Evolutionary conservation across 768 basidiomycete species (phyloP).

Genomic region (Stropharia rugosoannulata): DNA sequence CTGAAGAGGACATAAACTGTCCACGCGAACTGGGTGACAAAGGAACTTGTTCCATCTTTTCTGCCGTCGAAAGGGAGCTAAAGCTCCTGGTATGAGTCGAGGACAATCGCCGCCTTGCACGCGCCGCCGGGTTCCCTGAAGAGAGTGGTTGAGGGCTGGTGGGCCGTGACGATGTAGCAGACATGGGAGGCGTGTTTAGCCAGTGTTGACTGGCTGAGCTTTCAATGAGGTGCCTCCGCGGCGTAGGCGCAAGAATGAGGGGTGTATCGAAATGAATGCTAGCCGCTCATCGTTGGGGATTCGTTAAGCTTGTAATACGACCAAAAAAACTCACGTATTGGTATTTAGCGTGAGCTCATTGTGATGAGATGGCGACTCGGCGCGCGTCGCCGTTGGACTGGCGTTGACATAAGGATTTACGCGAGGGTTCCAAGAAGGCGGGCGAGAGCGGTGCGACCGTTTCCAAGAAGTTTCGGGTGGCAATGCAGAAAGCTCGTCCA

Average conservation of each 20-base stretch:
- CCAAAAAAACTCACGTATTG: conserved; percentile 11
- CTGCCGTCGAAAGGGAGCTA: conserved; percentile 36
- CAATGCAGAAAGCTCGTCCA: conserved; percentile 42
- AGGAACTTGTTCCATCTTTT: conserved; percentile 24
- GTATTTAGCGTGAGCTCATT: conserved; percentile 9
- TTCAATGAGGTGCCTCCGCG: conserved; percentile 66
- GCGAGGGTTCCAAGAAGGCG: conserved; percentile 29
- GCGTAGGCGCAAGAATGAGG: conserved; percentile 62
- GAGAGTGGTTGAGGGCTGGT: conserved; percentile 8
- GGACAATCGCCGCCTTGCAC: conserved; percentile 1
- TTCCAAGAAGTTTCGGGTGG: conserved; percentile 33
- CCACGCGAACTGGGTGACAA: conserved; percentile 10
- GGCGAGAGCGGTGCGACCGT: conserved; percentile 25
- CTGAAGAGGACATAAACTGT: conserved; percentile 5
- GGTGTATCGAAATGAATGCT: conserved; percentile 15
- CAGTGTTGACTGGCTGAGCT: conserved; percentile 58
- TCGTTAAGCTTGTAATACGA: conserved; percentile 3
- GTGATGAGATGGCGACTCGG: conserved; percentile 10
- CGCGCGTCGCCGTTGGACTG: conserved; percentile 25
- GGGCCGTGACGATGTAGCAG: conserved; percentile 44
- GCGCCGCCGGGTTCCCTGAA: background rate
- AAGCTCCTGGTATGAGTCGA: conserved; percentile 31
- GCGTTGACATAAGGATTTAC: conserved; percentile 23
- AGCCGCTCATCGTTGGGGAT: background rate
- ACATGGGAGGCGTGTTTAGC: conserved; percentile 51